Base-by-base conservation (phyloP, 108 stramenopile species). In the Schizochytrium sp. region DNA sequence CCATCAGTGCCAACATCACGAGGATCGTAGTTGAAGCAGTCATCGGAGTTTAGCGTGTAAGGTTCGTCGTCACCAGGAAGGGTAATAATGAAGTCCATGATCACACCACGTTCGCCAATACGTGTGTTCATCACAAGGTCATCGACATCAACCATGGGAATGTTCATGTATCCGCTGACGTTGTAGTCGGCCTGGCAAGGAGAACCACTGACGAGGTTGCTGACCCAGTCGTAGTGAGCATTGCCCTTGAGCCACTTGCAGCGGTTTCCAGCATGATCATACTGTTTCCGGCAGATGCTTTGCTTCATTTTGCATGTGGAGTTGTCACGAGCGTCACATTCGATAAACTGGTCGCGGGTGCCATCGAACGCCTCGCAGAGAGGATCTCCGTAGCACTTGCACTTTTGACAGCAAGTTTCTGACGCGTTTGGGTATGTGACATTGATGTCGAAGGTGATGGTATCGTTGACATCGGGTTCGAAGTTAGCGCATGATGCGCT, bases 1-100 rank as follows among this genome's bases (percentile, higher is more conserved):
- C 15, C 15, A 44, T 7, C 64, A 8, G 64, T 69, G 3, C 64
- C 64, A 15, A 69, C 64, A 15, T 69, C 64, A 53, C 76, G 76
- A 5, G 76, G 76, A 2, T 83, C 76, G 76, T 83, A 83, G 50
- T 83, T 53, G 76, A 83, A 83, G 76, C 76, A 83, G 0, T n/a
- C 5, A 28, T 83, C 76, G 38, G 76, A 10, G 76, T 83, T 55
- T 2, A 83, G 45, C 3, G 19, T 17, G 76, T 55, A 83, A 28
- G 53, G 10, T 5, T 28, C 76, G 28, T 50, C 47, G 64, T 69
- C 40, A 44, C 19, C 12, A 0, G 47, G 50, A 0, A 55, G 47
- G 10, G 13, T 46, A 53, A 83, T 55, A 13, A 83, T 55, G 53
- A 53, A 47, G 47, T 49, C 47, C 38, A 40, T 55, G 28, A 38